Evolutionary conservation across 1,139 yeast genomes (phyloP), one percentile per base, ranked within the genome.

Genomic region (Wickerhamomyces sp.): DNA sequence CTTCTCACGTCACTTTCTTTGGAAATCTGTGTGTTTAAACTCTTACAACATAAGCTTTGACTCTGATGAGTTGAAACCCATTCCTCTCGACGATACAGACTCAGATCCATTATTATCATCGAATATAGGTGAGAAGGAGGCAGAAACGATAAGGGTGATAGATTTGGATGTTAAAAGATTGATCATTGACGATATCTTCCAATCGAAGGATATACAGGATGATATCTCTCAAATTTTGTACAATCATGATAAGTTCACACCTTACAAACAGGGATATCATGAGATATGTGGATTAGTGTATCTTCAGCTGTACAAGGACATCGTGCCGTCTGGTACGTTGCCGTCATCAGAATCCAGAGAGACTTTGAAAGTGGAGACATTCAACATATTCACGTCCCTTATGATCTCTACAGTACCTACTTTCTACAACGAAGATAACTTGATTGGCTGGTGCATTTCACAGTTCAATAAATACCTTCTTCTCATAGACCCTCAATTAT

Each of bases 201-300:
- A 55, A 13, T 49, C 52, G 20, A 45, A 53, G 1, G 39, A 49
- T 2, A 59, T 64, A 31, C 72, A 72, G 46, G 49, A 58, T 11
- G 68, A 66, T 31, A 58, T 81, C 41, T 64, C 72, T 16, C 72
- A 73, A 44, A 60, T 80, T 4, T 52, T 81, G 20, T 79, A 64
- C 54, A 74, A 75, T 46, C 68, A 71, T 17, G 55, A 58, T 27
- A 48, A 43, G n/a, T 54, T 52, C 15, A 62, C 68, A n/a, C 73
- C 76, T 2, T 81, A 81, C 53, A 78, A 74, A 46, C 89, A 81
- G 51, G 89, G 89, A 0, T 64, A 75, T 42, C 89, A 81, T 55
- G 89, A 81, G 51, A 62, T 81, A 12, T 61, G 78, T 42, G 88
- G 86, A 2, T 52, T 78, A 38, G 61, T 81, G 2, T 78, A 69